Base-by-base conservation (phyloP, 164 flowering plant species). In the Magnolia sinica region DNA sequence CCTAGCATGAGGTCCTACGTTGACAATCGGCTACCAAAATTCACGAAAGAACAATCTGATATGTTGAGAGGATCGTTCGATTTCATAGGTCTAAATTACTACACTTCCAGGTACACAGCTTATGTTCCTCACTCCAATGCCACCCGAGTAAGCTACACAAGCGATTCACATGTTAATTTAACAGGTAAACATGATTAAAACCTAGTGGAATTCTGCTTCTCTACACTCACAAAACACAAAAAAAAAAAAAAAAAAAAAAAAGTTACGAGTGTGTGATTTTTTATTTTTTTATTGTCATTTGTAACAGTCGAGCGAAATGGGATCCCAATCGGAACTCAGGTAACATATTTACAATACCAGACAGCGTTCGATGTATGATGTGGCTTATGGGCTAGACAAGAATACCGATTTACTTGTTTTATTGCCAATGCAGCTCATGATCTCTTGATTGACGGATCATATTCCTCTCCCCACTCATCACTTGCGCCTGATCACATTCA, bases 1-100 rank as follows among this genome's bases (percentile, higher is more conserved):
- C 0, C 20, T 0, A 75, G 16, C 27, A 92, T 92, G 94, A 75
- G 74, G 13, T 10, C 59, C 2, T 49, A 78, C 1, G 86, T 86
- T 0, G 82, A 86, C 18, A 68, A 79, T 1, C 79, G 96, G 70
- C 75, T 92, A 50, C 96, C 91, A 5, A 81, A 79, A 31, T 90
- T 92, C 81, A 81, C 90, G 0, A 27, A 67, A 16, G 85, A 80
- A 50, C 77, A 91, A 70, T 81, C 86, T 1, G 16, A 52, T 50
- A 31, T 85, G 78, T 27, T 80, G 2, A 83, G 80, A 52, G 86
- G 86, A 9, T 83, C 88, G 0, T 72, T 64, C 11, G 88, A 87
- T 72, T 87, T 85, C 80, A 23, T 85, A 13, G 87, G 85, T 19
- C 3, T 85, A 1, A 87, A 87, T 70, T 85, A 87, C 77, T 87